Evolutionary conservation across 805 yeast species (phyloP).

Genomic region (Saccharomyces jurei): DNA sequence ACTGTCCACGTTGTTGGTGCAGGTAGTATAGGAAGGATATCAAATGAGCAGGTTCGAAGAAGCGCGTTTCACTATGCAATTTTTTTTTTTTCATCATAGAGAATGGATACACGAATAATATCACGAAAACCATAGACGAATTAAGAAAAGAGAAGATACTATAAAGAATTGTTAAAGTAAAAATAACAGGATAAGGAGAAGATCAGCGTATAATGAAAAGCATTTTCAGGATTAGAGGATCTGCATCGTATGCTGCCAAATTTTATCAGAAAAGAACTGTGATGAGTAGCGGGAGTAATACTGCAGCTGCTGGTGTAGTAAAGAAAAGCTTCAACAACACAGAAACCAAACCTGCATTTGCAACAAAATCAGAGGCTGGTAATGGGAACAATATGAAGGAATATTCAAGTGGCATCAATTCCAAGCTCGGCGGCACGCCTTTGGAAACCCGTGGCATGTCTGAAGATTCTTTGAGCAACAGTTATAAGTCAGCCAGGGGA

Average conservation of each 20-base stretch:
- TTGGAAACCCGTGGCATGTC: not conserved
- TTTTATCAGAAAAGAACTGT: not conserved
- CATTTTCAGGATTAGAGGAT: not conserved
- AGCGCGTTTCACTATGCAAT: not conserved
- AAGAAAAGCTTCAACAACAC: not conserved
- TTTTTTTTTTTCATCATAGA: not conserved
- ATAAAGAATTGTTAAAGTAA: not conserved
- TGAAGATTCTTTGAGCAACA: not conserved
- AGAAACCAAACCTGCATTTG: not conserved
- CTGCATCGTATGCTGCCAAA: not conserved
- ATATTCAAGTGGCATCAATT: not conserved
- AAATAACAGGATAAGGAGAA: not conserved
- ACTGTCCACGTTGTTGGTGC: not conserved
- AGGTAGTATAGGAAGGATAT: not conserved
- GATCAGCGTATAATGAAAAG: not conserved
- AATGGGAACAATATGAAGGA: not conserved
- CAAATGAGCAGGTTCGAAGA: not conserved
- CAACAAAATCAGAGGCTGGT: not conserved
- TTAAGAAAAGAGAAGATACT: not conserved
- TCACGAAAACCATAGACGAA: not conserved
- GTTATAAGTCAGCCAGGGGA: not conserved
- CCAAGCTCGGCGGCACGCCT: not conserved
- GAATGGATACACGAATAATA: not conserved
- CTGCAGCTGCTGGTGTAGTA: not conserved
- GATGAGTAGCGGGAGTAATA: not conserved